Evolutionary conservation across 2,329 filamentous ascomycete genomes (phyloP).

Genomic region (Cytospora piceicola): DNA sequence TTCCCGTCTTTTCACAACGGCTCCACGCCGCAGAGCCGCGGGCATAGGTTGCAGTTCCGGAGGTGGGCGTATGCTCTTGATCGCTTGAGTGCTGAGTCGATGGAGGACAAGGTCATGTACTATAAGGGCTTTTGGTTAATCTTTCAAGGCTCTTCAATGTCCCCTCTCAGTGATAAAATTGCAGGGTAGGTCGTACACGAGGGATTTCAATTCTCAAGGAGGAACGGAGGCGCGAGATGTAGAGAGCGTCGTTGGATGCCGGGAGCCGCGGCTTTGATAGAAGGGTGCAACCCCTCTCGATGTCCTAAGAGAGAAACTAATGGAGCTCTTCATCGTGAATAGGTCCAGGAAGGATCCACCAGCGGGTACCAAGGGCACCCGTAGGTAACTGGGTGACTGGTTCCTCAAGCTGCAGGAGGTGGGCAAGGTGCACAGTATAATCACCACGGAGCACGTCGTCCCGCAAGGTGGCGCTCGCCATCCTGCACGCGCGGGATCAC

Average conservation of each 20-base stretch:
- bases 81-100: conserved; percentile 74
- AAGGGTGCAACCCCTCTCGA: conserved; percentile 4
- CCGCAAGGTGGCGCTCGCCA: conserved; percentile 81
- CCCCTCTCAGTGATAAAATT: background rate
- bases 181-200: conserved; percentile 40
- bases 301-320: conserved; percentile 12
- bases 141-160: background rate
- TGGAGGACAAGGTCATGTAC: conserved; percentile 69
- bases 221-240: conserved; percentile 66
- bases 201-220: conserved; percentile 77
- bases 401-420: conserved; percentile 80
- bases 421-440: conserved; percentile 81
- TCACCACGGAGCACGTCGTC: conserved; percentile 86
- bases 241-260: conserved; percentile 39
- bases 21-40: conserved; percentile 76
- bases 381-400: conserved; percentile 77
- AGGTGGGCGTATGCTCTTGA: conserved; percentile 75
- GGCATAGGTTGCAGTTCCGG: conserved; percentile 79
- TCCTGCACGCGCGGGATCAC: conserved; percentile 71
- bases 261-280: background rate
- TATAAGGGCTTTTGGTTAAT: background rate
- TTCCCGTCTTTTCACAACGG: conserved; percentile 76
- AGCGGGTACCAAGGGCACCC: conserved; percentile 80
- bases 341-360: no score
- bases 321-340: no score